A percentile compares a stretch with the other conserved stretches of the same genome.
phyloP scores from a whole-genome alignment of 2,329 filamentous ascomycete species.

The Xylaria sp. region DNA sequence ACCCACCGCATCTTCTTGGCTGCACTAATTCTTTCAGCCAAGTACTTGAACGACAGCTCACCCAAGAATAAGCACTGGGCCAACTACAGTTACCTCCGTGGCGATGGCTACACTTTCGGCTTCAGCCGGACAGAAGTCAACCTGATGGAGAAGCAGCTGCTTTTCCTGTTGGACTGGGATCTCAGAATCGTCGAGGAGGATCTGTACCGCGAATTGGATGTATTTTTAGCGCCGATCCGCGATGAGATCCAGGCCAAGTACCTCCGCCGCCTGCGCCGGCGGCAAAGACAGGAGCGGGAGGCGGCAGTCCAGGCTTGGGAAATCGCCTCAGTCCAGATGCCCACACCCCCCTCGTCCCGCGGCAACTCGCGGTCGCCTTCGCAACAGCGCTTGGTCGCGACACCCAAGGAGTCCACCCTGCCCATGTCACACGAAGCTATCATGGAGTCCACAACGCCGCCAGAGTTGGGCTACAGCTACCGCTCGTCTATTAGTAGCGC shows the following conservation, averaged over 20 bases:
- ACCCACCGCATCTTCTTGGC: slow-evolving; percentile 97
- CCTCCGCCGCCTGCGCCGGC: slow-evolving; percentile 43
- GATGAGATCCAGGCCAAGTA: slow-evolving; percentile 48
- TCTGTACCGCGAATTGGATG: slow-evolving; percentile 79
- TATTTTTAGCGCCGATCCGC: slow-evolving; percentile 82
- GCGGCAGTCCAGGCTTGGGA: slow-evolving; percentile 35
- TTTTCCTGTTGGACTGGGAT: slow-evolving; percentile 93
- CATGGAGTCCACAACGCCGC: slow-evolving; percentile 40
- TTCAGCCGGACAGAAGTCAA: slow-evolving; percentile 96
- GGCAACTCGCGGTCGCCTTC: slow-evolving; percentile 36
- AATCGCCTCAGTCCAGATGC: slow-evolving; percentile 34
- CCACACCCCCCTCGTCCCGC: slow-evolving; percentile 44
- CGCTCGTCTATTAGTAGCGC: slow-evolving; percentile 33
- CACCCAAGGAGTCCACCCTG: slow-evolving; percentile 35
- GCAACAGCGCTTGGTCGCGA: slow-evolving; percentile 31
- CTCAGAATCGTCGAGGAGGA: slow-evolving; percentile 79
- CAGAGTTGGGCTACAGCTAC: slow-evolving; percentile 43
- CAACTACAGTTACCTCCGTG: slow-evolving; percentile 76
- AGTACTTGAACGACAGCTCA: slow-evolving; percentile 97
- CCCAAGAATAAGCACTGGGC: slow-evolving; percentile 99
- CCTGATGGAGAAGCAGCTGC: slow-evolving; percentile 97
- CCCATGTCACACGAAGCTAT: slow-evolving; percentile 35
- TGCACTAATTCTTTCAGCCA: slow-evolving; percentile 77
- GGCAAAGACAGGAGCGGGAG: slow-evolving; percentile 39
- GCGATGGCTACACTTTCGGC: slow-evolving; percentile 63